phyloP scores from a whole-genome alignment of 345 rosid species.

The Arabidopsis thaliana region TAIR10.1 NC_003076.8:4111501-4112000 shows the following conservation, averaged over 20 bases:
- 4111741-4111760: conserved; percentile 93
- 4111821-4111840: conserved; percentile 98
- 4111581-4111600: conserved; percentile 99
- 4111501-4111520: conserved; percentile 85
- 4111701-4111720: conserved; percentile 98
- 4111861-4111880: conserved; percentile 98
- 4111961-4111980: conserved; percentile 94
- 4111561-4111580: conserved; percentile 92
- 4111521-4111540: conserved; percentile 81
- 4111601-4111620: conserved; percentile 94
- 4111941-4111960: conserved; percentile 98
- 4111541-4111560: conserved; percentile 88
- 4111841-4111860: conserved; percentile 96
- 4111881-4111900: conserved; percentile 94
- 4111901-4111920: conserved; percentile 72
- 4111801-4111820: conserved; percentile 98
- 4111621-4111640: conserved; percentile 99
- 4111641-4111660: conserved; percentile 99
- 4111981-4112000: conserved; percentile 91
- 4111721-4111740: conserved; percentile 98
- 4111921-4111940: conserved; percentile 91
- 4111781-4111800: conserved; percentile 93
- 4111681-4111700: conserved; percentile 96
- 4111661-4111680: conserved; percentile 94
- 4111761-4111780: conserved; percentile 98